phyloP scores from a whole-genome alignment of 345 rosid genomes.

The Firmiana major region DNA sequence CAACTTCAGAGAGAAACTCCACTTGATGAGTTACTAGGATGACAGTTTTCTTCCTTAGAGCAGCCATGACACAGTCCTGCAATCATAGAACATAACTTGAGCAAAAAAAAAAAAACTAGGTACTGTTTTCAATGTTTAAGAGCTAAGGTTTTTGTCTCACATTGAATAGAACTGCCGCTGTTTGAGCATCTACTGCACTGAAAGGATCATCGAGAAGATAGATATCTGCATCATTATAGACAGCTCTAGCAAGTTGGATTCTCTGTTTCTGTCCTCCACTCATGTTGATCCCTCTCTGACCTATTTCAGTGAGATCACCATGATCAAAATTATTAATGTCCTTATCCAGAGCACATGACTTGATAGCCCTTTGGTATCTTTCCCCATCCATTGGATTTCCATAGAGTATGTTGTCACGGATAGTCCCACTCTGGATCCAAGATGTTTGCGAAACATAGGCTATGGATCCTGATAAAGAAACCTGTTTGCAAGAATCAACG shows the following conservation, averaged over 20 bases:
- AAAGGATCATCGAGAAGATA: slow-evolving; percentile 80
- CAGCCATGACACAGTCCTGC: slow-evolving; percentile 66
- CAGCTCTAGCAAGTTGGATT: slow-evolving; percentile 70
- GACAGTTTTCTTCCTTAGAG: slow-evolving; percentile 50
- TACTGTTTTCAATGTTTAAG: background rate
- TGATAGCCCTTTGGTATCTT: slow-evolving; percentile 43
- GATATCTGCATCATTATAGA: slow-evolving; percentile 61
- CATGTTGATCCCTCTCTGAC: slow-evolving; percentile 78
- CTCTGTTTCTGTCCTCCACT: slow-evolving; percentile 88
- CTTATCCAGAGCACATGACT: slow-evolving; percentile 62
- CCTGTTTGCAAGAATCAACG: slow-evolving; percentile 30
- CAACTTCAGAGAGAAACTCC: slow-evolving; percentile 61
- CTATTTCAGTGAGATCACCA: slow-evolving; percentile 75
- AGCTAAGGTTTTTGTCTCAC: slow-evolving; percentile 30
- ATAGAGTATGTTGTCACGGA: slow-evolving; percentile 57
- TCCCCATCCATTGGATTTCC: slow-evolving; percentile 56
- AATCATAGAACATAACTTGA: slow-evolving; percentile 8
- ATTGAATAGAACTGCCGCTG: slow-evolving; percentile 57
- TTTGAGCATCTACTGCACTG: slow-evolving; percentile 74
- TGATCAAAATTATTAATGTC: slow-evolving; percentile 55
- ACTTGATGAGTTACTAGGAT: slow-evolving; percentile 75
- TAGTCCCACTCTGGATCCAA: slow-evolving; percentile 80
- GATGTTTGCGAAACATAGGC: slow-evolving; percentile 73
- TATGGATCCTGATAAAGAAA: slow-evolving; percentile 42
- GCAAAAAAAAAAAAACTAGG: background rate